These are phyloP conservation scores for Pythium aquatile DNA, from an alignment of 352 stramenopile species.

Conservation along the genomic window DNA sequence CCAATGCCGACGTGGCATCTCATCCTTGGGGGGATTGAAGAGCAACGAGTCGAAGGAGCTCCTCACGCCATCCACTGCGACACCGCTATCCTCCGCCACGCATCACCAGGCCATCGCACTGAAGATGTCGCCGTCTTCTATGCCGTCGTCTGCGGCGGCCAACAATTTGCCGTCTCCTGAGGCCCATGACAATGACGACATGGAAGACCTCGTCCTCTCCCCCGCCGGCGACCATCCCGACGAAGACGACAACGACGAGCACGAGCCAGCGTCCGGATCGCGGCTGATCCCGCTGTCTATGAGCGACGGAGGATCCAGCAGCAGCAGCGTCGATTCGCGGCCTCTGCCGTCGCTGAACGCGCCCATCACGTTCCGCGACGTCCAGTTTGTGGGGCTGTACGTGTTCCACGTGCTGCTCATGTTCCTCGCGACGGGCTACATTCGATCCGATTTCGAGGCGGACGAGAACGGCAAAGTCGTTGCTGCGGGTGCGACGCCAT, in stretches of 20 bases:
- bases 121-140: constrained; percentile 13
- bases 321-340: constrained; percentile 39
- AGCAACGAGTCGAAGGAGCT: background rate
- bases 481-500: constrained; percentile 3
- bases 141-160: constrained; percentile 5
- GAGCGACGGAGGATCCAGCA: constrained; percentile 54
- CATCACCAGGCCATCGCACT: background rate
- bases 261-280: constrained; percentile 24
- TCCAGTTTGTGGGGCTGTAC: constrained; percentile 50
- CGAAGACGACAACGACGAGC: constrained; percentile 18
- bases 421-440: constrained; percentile 41
- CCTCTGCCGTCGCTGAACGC: constrained; percentile 62
- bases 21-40: constrained; percentile 6
- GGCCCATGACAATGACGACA: constrained; percentile 27
- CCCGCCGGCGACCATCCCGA: constrained; percentile 24
- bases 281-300: constrained; percentile 70
- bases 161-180: constrained; percentile 15
- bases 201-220: constrained; percentile 63
- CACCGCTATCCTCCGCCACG: background rate
- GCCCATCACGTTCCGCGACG: constrained; percentile 59
- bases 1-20: constrained; percentile 14
- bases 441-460: constrained; percentile 38
- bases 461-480: constrained; percentile 3
- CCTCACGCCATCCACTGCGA: background rate
- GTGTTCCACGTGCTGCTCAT: constrained; percentile 51